Percentiles rank a stretch among this genome's conserved stretches.
phyloP scores from a whole-genome alignment of 225 moss, liverwort and hornwort species.

The Marchantia polymorpha region DNA sequence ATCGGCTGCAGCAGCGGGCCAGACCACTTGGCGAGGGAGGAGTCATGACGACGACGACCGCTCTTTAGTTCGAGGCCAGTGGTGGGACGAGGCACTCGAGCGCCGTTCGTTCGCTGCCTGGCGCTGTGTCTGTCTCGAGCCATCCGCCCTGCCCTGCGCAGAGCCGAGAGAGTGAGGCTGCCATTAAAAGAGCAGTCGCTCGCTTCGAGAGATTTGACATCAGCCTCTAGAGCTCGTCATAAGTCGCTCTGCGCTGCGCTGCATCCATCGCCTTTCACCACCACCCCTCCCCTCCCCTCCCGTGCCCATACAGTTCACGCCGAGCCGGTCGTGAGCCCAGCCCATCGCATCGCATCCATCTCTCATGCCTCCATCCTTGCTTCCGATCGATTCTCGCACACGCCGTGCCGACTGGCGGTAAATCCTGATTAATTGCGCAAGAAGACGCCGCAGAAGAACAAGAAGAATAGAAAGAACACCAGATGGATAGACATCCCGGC shows the following conservation, averaged over 20 bases:
- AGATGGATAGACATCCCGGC: background rate
- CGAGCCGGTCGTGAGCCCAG: background rate
- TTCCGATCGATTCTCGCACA: background rate
- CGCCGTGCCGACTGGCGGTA: background rate
- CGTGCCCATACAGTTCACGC: background rate
- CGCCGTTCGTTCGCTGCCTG: no score
- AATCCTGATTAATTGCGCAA: background rate
- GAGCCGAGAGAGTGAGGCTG: background rate
- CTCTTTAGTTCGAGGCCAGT: background rate
- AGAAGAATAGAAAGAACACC: background rate
- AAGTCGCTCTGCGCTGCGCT: no score
- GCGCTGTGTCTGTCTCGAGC: background rate
- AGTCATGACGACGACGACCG: background rate
- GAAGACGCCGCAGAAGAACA: background rate
- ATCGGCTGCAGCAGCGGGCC: no score
- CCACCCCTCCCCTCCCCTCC: background rate
- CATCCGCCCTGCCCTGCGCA: no score
- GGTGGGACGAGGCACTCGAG: background rate
- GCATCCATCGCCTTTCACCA: no score
- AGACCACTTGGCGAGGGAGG: background rate
- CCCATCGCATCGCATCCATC: no score
- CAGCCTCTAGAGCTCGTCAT: no score
- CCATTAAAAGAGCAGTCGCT: background rate
- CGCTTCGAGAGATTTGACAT: background rate
- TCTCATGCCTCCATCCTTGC: no score